Base-by-base conservation (phyloP, 108 stramenopile genomes). In the Pseudonitzschia pungens region DNA sequence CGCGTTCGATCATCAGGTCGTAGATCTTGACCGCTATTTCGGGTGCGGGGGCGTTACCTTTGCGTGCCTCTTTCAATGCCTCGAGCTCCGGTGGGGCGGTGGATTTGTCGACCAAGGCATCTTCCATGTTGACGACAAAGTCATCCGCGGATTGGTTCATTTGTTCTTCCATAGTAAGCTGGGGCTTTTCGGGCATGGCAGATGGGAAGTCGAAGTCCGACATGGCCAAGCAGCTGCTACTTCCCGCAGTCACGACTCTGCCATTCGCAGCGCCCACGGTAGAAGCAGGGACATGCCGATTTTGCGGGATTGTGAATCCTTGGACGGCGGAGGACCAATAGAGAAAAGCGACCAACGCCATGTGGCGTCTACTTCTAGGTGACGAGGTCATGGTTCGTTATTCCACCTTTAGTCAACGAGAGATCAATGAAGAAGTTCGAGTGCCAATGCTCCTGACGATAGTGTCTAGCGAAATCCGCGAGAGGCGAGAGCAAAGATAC, bases 1-100 rank as follows among this genome's bases (percentile, higher is more conserved):
- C 87, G 57, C 86, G 82, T 76, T 91, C 89, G 71, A 91, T 88
- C 90, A 91, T 88, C 44, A 91, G 63, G 42, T 85, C 84, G 65
- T 91, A 91, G 52, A 88, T 81, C 28, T 63, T 63, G 41, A 76
- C 36, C 0, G 86, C 73, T 36, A 91, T 45, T 33, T 70, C 76
- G n/a, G 73, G 26, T 28, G 68, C 74, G 7, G 43, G 41, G 4
- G 72, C 77, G 9, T 66, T 69, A 29, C 15, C 52, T 64, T 87
- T 80, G 52, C 84, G 69, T 27, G 84, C 82, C 48, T 78, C 65
- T 69, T 54, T 41, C 54, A 89, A 65, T 43, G 67, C 80, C 40
- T 80, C 80, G 40, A 92, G 43, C 65, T 88, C 90, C 16, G 81
- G 82, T 24, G 86, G 88, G 40, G 77, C 78, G 1, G 85, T 86